phyloP scores from a whole-genome alignment of 2,329 filamentous ascomycete genomes.

The Trichophyton verrucosum region DNA sequence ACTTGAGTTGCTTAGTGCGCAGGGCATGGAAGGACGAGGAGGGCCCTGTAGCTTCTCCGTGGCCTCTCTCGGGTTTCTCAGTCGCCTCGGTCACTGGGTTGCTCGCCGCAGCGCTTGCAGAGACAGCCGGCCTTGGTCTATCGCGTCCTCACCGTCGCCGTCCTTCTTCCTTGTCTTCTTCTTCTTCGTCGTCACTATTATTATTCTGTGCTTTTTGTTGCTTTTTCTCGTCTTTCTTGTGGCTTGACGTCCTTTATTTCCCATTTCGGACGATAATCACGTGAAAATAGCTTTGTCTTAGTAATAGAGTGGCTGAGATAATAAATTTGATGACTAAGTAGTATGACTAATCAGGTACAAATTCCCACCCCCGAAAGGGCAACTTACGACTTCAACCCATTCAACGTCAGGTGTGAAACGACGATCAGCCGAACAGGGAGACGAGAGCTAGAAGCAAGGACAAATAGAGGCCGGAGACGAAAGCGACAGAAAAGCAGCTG shows the following conservation, averaged over 20 bases:
- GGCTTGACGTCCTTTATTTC: not conserved
- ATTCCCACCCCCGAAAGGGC: not conserved
- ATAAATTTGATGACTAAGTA: not conserved
- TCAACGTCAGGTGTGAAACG: not conserved
- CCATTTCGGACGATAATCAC: not conserved
- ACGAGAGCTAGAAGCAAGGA: not conserved
- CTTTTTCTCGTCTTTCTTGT: not conserved
- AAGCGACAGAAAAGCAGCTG: not conserved
- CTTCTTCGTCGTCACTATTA: not conserved
- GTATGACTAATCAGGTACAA: not conserved
- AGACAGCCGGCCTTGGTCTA: no score
- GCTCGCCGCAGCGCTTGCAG: no score
- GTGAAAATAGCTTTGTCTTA: not conserved
- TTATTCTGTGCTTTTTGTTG: not conserved
- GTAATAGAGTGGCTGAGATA: not conserved
- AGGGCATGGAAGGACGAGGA: not conserved
- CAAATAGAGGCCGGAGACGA: not conserved
- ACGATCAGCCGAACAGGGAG: not conserved
- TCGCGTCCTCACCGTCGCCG: no score
- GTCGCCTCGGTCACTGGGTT: no score
- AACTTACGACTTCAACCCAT: not conserved
- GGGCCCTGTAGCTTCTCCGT: no score
- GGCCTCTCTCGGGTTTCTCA: no score
- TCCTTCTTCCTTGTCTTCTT: not conserved
- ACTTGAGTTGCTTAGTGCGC: not conserved